Evolutionary conservation across 352 stramenopile species (phyloP).

Genomic region (Phytophthora europaea): DNA sequence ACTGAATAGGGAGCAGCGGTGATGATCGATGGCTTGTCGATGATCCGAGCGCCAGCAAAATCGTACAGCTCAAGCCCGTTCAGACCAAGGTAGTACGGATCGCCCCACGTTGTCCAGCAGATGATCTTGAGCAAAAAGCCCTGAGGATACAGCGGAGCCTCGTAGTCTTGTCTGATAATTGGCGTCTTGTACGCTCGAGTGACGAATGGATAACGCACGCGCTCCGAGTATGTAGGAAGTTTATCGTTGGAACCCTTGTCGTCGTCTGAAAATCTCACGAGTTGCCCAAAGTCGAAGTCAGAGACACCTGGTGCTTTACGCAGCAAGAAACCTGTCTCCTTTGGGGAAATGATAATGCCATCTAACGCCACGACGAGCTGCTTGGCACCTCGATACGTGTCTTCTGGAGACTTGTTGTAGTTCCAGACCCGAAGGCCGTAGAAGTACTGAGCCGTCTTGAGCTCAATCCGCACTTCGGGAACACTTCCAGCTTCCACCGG

Average conservation of each 20-base stretch:
- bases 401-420: conserved; percentile 86
- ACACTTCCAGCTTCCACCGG: conserved; percentile 51
- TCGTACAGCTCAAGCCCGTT: conserved; percentile 89
- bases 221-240: conserved; percentile 42
- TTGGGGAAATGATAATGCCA: conserved; percentile 57
- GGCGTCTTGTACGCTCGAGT: conserved; percentile 75
- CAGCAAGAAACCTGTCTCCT: conserved; percentile 67
- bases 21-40: conserved; percentile 44
- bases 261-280: conserved; percentile 47
- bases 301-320: conserved; percentile 82
- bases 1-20: conserved; percentile 71
- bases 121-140: conserved; percentile 90
- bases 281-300: conserved; percentile 81
- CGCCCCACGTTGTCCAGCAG: conserved; percentile 84
- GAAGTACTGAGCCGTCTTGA: conserved; percentile 61
- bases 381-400: conserved; percentile 77
- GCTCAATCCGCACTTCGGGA: conserved; percentile 66
- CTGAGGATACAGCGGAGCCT: conserved; percentile 81
- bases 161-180: conserved; percentile 88
- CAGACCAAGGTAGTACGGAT: conserved; percentile 87
- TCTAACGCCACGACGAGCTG: conserved; percentile 65
- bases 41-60: conserved; percentile 52
- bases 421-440: conserved; percentile 84
- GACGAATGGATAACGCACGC: conserved; percentile 54
- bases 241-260: background rate